A percentile compares a stretch with the other conserved stretches of the same genome.
Conservation (phyloP, 2,329 filamentous ascomycete species). For the Akanthomyces lecanii region DNA sequence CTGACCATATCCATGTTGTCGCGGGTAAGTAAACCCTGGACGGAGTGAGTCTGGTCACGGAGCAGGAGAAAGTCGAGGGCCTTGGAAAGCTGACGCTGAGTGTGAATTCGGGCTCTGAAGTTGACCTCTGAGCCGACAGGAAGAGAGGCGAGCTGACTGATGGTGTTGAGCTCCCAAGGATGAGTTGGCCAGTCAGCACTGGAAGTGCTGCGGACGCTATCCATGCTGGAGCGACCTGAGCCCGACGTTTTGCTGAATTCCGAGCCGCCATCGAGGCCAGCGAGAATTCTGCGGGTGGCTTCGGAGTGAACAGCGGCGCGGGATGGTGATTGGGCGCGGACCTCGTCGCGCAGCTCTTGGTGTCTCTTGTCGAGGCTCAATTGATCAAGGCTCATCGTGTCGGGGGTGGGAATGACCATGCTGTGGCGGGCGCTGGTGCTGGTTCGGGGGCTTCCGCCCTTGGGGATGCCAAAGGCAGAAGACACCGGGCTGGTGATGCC, state of each 20-base stretch:
- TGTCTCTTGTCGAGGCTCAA: slow-evolving; percentile 15
- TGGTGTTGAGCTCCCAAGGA: slow-evolving; percentile 37
- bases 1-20: slow-evolving; percentile 68
- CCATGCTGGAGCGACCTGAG: slow-evolving; percentile 21
- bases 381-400: slow-evolving; percentile 14
- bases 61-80: slow-evolving; percentile 82
- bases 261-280: slow-evolving; percentile 16
- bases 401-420: slow-evolving; percentile 4
- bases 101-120: slow-evolving; percentile 43
- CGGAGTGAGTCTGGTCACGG: slow-evolving; percentile 75
- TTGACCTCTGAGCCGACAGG: slow-evolving; percentile 38
- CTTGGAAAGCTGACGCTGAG: slow-evolving; percentile 75
- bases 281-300: slow-evolving; percentile 16
- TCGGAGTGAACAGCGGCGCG: slow-evolving; percentile 13
- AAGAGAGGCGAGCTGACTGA: slow-evolving; percentile 34
- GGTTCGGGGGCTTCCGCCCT: slow-evolving; percentile 2
- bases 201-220: slow-evolving; percentile 34
- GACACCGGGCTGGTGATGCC: slow-evolving; percentile 14
- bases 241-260: slow-evolving; percentile 9
- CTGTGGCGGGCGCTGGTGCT: slow-evolving; percentile 6
- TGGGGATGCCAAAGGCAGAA: slow-evolving; percentile 18
- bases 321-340: slow-evolving; percentile 5
- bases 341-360: slow-evolving; percentile 13
- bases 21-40: slow-evolving; percentile 66
- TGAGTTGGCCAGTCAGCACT: slow-evolving; percentile 38